A percentile compares a stretch with the other conserved stretches of the same genome.
These are phyloP conservation scores for Coprinopsis sp. DNA, from an alignment of 768 basidiomycete species.

Conservation along the genomic window DNA sequence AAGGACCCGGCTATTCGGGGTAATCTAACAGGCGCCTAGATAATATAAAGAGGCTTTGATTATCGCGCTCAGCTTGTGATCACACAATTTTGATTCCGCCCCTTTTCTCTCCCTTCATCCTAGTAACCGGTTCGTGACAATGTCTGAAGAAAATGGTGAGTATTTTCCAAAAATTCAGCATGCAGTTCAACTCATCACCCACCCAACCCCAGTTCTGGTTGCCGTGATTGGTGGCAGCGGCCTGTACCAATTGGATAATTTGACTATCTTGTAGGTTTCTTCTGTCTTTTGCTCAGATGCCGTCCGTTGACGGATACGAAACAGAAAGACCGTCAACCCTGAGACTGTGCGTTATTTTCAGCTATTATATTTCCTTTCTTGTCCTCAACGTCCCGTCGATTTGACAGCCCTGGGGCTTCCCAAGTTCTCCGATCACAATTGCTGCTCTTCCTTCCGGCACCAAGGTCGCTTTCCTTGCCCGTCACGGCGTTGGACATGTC, in stretches of 20 bases:
- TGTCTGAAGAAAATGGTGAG: constrained; percentile 8
- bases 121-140: not conserved
- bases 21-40: not conserved
- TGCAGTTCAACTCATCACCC: not conserved
- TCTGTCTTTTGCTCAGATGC: not conserved
- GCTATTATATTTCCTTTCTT: not conserved
- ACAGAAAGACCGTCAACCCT: constrained; percentile 70
- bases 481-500: constrained; percentile 81
- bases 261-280: constrained; percentile 72
- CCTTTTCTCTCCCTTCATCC: not conserved
- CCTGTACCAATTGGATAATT: constrained; percentile 87
- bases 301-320: not conserved
- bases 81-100: not conserved
- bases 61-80: not conserved
- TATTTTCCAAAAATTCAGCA: not conserved
- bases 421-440: constrained; percentile 91
- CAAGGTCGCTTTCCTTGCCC: constrained; percentile 83
- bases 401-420: constrained; percentile 84
- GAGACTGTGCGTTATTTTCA: constrained; percentile 56
- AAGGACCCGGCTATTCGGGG: not conserved
- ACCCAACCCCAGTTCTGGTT: constrained; percentile 52
- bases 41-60: not conserved
- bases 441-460: constrained; percentile 78
- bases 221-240: constrained; percentile 93
- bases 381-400: not conserved